These are phyloP conservation scores for Incumbomyces delicatus DNA, from an alignment of 2,329 filamentous ascomycete genomes.

Conservation along the genomic window DNA sequence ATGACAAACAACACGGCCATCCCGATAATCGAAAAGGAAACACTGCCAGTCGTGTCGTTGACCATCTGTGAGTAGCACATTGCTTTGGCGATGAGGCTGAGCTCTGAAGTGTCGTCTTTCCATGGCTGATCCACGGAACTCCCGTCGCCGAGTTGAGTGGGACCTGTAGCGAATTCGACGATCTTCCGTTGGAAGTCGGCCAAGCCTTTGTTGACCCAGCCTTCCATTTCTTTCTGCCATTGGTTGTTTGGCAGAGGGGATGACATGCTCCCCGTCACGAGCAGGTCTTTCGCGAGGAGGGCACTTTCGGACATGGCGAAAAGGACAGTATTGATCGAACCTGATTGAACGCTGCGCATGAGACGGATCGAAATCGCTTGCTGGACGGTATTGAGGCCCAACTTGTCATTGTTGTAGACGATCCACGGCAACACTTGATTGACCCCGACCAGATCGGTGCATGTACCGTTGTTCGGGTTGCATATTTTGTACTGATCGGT, in stretches of 20 bases:
- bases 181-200: slow-evolving; percentile 22
- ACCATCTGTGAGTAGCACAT: slow-evolving; percentile 20
- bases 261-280: slow-evolving; percentile 11
- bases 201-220: slow-evolving; percentile 24
- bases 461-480: slow-evolving; percentile 19
- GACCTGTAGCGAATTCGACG: slow-evolving; percentile 6
- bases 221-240: slow-evolving; percentile 27
- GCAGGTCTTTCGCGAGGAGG: slow-evolving; percentile 12
- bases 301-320: slow-evolving; percentile 9
- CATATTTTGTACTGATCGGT: slow-evolving; percentile 28
- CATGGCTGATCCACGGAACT: slow-evolving; percentile 2
- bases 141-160: neutral
- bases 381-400: slow-evolving; percentile 11
- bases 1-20: slow-evolving; percentile 18
- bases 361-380: slow-evolving; percentile 8
- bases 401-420: neutral
- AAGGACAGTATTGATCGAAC: slow-evolving; percentile 9
- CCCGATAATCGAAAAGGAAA: slow-evolving; percentile 19
- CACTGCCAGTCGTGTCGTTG: slow-evolving; percentile 8
- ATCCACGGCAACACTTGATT: slow-evolving; percentile 8
- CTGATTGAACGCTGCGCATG: slow-evolving; percentile 3
- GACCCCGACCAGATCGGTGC: slow-evolving; percentile 17
- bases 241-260: slow-evolving; percentile 24
- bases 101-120: neutral
- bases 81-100: neutral